phyloP scores from a whole-genome alignment of 2,329 filamentous ascomycete genomes.

The Fusarium drepaniforme region DNA sequence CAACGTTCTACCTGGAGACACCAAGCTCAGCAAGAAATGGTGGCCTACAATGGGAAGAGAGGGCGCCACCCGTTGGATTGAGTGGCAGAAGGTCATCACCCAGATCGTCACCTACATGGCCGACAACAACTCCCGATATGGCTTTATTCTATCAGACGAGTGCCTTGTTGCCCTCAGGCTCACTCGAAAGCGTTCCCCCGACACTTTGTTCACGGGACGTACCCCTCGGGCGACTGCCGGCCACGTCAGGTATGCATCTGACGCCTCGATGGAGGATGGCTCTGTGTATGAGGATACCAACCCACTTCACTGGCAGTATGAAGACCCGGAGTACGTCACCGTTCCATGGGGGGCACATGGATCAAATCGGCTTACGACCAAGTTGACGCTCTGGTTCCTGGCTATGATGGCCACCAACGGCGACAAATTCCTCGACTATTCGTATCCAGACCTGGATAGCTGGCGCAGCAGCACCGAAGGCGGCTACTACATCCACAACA shows the following conservation, averaged over 20 bases:
- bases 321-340: background rate
- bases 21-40: background rate
- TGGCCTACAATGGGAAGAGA: background rate
- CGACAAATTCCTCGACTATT: background rate
- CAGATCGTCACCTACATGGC: slow-evolving; percentile 20
- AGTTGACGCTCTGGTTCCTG: background rate
- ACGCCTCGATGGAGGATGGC: no score
- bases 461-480: background rate
- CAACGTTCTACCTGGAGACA: background rate
- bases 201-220: no score
- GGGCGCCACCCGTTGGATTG: background rate
- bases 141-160: no score
- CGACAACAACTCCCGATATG: background rate
- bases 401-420: background rate
- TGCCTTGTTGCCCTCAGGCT: no score
- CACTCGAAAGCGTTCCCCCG: no score
- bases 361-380: background rate
- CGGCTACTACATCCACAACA: background rate
- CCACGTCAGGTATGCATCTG: background rate
- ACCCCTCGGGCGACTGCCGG: background rate
- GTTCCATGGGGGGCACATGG: background rate
- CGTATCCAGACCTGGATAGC: background rate
- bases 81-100: slow-evolving; percentile 22
- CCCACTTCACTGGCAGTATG: background rate
- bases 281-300: background rate